Evolutionary conservation across 257 asterid genomes (phyloP), one percentile per base, ranked within the genome.

Genomic region (Fraxinus excelsior): DNA sequence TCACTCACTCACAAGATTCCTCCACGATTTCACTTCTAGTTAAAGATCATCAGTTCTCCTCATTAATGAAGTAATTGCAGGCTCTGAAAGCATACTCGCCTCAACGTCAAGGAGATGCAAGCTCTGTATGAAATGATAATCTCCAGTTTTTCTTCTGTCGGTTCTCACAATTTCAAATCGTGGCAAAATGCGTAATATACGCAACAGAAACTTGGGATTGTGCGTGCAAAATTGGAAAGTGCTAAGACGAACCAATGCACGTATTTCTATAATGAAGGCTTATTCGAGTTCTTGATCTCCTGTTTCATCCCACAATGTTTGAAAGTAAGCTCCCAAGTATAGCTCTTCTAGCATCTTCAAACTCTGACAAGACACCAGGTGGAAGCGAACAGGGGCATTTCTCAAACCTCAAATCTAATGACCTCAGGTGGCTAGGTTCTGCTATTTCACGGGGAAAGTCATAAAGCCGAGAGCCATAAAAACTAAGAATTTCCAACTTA

Each of bases 341-440:
- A 79, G 58, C 21, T 73, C 79, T 64, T 79, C 79, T 23, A 74
- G 67, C 40, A 28, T 75, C 46, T 7, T 11, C 25, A 79, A 62
- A 16, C 13, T 12, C n/a, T 4, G 58, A 21, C 38, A 79, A 25
- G 78, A 73, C 49, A n/a, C 70, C 74, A 13, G 4, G 56, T 14
- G 18, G 19, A 10, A 46, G 56, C 1, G 2, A 14, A 46, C 16
- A 5, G 19, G 19, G 56, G 56, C 56, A 46, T 46, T 46, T 46
- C 56, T 14, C n/a, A 12, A 46, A 46, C 56, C 56, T 46, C 19
- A 46, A 46, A 46, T 46, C 56, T 5, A 46, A 13, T 14, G 19
- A 1, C 56, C 19, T 46, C 0, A 46, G 56, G 0, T 46, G 16
- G 56, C 56, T 3, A 13, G 13, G 56, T 14, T 46, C 18, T 46